Base-by-base conservation (phyloP, 202 grass and related monocot species). In the Hordeum pubiflorum region DNA sequence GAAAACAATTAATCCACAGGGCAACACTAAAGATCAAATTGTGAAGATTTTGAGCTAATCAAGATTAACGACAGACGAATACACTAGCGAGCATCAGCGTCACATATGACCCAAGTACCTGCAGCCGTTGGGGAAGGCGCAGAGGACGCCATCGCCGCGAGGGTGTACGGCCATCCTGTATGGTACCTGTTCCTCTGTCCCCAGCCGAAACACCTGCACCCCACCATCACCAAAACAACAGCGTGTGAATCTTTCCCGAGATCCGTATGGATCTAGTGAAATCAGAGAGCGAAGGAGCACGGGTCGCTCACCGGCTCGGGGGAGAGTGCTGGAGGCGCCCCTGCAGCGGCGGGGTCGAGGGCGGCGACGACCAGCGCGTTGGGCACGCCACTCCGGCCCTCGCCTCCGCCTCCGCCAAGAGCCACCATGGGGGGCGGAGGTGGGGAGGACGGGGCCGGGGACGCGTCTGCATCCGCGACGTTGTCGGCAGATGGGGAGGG, bases 141-240 rank as follows among this genome's bases (percentile, higher is more conserved):
- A 93, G 79, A 99, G 23, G 14, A 93, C 68, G 44, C 89, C 91
- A 40, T 93, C 87, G 74, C 89, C 91, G 32, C 73, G 80, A 4
- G 92, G 97, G 82, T 99, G 97, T 63, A 99, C 85, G 23, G 87
- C 75, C 97, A 99, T 99, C 83, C 97, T 88, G 60, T 96, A 99
- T 18, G 97, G 92, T 61, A 90, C 86, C 84, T 90, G 81, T 36
- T 84, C 79, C 10, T 79, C 70, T 9, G 87, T 96, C n/a, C 50
- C 72, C 62, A 90, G 65, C 84, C 89, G 86, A 15, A 96, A 63
- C 69, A 89, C 92, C 97, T 99, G 75, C 55, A 56, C 17, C 68
- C 18, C 67, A 27, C 9, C 73, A 43, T 29, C 37, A 38, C 29
- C 33, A 67, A 44, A 29, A 26, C 27, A 71, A 44, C 34, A 38